These are phyloP conservation scores for Gaertneriomyces sp. DNA, from an alignment of 192 early-diverging fungal genomes.

Conservation along the genomic window DNA sequence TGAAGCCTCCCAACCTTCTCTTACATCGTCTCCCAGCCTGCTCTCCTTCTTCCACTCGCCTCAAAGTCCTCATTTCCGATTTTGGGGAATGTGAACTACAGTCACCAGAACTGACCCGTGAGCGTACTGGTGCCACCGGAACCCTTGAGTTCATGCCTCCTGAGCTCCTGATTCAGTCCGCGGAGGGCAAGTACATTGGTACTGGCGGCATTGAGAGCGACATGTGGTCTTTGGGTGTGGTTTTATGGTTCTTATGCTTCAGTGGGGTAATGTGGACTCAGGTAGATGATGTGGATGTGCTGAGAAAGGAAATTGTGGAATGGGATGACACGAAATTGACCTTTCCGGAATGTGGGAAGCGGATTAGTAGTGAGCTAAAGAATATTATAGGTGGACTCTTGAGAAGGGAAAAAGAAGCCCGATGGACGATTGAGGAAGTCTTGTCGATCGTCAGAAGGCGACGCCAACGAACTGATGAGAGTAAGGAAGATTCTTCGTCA, in stretches of 20 bases:
- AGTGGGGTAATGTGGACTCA: constrained; percentile 75
- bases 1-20: background rate
- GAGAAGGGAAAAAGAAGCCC: too few species aligned
- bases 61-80: constrained; percentile 85
- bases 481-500: too few species aligned
- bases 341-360: too few species aligned
- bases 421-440: too few species aligned
- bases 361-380: too few species aligned
- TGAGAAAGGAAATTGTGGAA: constrained; percentile 73
- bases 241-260: constrained; percentile 91
- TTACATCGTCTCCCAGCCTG: background rate
- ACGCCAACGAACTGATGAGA: too few species aligned
- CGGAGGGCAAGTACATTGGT: constrained; percentile 57
- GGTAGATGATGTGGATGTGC: constrained; percentile 83
- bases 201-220: constrained; percentile 56
- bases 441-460: too few species aligned
- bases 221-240: constrained; percentile 94
- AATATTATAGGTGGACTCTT: too few species aligned
- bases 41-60: constrained; percentile 32
- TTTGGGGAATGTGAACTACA: constrained; percentile 97
- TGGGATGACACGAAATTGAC: too few species aligned
- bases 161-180: constrained; percentile 51
- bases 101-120: constrained; percentile 53
- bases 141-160: constrained; percentile 86
- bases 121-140: constrained; percentile 85